phyloP scores from a whole-genome alignment of 441 rosid genomes.

The Iberis amara region DNA sequence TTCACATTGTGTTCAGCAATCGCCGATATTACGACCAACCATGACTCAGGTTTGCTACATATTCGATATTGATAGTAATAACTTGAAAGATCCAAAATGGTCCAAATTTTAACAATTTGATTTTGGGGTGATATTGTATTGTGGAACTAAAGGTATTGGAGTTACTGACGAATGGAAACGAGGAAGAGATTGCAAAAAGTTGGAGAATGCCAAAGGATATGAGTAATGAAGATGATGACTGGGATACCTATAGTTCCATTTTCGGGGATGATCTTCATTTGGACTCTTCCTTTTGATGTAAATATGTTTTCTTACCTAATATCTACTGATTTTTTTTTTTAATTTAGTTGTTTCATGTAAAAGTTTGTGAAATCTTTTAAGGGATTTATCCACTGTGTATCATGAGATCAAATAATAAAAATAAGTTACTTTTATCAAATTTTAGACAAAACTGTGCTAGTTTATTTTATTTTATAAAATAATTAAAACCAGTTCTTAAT shows the following conservation, averaged over 20 bases:
- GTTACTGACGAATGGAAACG: slow-evolving; percentile 58
- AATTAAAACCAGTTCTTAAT: too few species aligned
- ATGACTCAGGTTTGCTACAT: slow-evolving; percentile 60
- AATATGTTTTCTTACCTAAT: slow-evolving; percentile 17
- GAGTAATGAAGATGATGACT: slow-evolving; percentile 31
- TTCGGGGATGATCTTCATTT: slow-evolving; percentile 66
- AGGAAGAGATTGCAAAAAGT: slow-evolving; percentile 48
- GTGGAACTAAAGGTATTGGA: slow-evolving; percentile 50
- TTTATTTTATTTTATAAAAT: too few species aligned
- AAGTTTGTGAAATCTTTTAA: slow-evolving; percentile 5
- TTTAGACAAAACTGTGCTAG: too few species aligned
- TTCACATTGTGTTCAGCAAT: slow-evolving; percentile 73
- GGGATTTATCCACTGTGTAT: neutral
- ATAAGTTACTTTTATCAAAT: slow-evolving; percentile 12
- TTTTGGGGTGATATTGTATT: neutral
- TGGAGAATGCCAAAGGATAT: slow-evolving; percentile 70
- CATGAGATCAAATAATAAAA: neutral
- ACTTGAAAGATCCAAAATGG: neutral
- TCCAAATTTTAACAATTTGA: neutral
- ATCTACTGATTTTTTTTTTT: slow-evolving; percentile 2
- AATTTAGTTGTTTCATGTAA: neutral
- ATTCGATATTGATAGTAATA: neutral
- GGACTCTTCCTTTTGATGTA: slow-evolving; percentile 45
- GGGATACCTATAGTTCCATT: slow-evolving; percentile 71
- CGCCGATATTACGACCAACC: slow-evolving; percentile 70